Percentiles rank a stretch among this genome's conserved stretches.
These are phyloP conservation scores for Trichoderma gamsii DNA, from an alignment of 495 filamentous ascomycete genomes.

Conservation along the genomic window DNA sequence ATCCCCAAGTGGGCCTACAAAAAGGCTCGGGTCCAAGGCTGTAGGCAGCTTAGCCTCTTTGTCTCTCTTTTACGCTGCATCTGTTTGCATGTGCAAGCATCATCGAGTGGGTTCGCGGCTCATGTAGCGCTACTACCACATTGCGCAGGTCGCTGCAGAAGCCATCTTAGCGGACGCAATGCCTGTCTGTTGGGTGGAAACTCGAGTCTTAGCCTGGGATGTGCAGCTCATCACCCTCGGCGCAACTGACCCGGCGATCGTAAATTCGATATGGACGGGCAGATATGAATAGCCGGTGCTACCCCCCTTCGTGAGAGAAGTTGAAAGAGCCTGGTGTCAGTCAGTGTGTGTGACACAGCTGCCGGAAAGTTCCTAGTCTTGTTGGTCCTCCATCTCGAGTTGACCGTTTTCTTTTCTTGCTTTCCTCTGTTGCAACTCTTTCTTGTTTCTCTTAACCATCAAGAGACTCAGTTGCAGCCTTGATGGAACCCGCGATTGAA, in stretches of 20 bases:
- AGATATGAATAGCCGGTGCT: slow-evolving; percentile 8
- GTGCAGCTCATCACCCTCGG: not conserved
- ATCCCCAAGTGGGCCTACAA: not conserved
- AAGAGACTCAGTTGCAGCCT: not conserved
- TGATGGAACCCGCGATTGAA: slow-evolving; percentile 8
- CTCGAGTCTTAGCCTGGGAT: not conserved
- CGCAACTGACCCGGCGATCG: not conserved
- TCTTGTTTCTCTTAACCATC: not conserved
- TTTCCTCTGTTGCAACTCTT: not conserved
- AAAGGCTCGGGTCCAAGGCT: not conserved
- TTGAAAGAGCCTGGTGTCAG: no score
- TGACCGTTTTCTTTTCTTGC: not conserved
- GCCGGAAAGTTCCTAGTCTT: not conserved
- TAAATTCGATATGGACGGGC: not conserved
- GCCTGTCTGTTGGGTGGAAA: not conserved
- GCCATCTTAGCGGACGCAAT: not conserved
- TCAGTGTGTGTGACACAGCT: no score
- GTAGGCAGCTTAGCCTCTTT: not conserved
- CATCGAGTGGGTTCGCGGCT: not conserved
- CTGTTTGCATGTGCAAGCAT: slow-evolving; percentile 1
- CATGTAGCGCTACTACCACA: not conserved
- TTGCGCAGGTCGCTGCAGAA: slow-evolving; percentile 1
- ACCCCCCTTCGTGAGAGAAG: not conserved
- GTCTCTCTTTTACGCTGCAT: not conserved
- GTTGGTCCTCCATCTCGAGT: not conserved